Conservation (phyloP, 2,329 filamentous ascomycete species). For the Ploettnerulaceae sp. region DNA sequence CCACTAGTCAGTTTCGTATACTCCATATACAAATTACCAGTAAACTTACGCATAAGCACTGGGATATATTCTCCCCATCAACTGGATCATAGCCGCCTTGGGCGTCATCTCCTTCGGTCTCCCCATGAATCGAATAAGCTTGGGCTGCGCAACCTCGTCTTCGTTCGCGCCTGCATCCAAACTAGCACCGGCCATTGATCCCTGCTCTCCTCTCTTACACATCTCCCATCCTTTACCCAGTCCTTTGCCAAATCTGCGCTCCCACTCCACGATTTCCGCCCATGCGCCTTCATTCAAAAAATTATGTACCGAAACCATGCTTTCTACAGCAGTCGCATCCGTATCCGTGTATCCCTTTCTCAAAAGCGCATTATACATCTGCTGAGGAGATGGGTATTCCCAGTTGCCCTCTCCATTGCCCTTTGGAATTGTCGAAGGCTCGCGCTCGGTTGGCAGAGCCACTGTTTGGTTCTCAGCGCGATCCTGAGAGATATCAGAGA, state of each 20-base stretch:
- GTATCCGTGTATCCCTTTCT: constrained; percentile 96
- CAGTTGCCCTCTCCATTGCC: constrained; percentile 75
- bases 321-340: constrained; percentile 85
- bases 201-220: constrained; percentile 69
- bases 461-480: constrained; percentile 68
- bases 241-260: constrained; percentile 75
- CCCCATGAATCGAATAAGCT: constrained; percentile 81
- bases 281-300: constrained; percentile 97
- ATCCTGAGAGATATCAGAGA: constrained; percentile 75
- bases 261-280: constrained; percentile 92
- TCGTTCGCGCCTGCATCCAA: constrained; percentile 47
- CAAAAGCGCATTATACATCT: constrained; percentile 98
- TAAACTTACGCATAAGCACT: constrained; percentile 65
- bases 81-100: constrained; percentile 79
- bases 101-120: constrained; percentile 85
- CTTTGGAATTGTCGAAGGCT: constrained; percentile 86
- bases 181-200: constrained; percentile 41
- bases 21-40: constrained; percentile 6
- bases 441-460: constrained; percentile 72
- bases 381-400: constrained; percentile 97
- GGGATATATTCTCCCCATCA: constrained; percentile 75
- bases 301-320: constrained; percentile 97
- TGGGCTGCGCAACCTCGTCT: constrained; percentile 56
- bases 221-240: constrained; percentile 66
- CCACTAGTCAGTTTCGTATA: constrained; percentile 9